A percentile compares a stretch with the other conserved stretches of the same genome.
These are phyloP conservation scores for Aspergillus sp. DNA, from an alignment of 2,329 filamentous ascomycete species.

Conservation along the genomic window DNA sequence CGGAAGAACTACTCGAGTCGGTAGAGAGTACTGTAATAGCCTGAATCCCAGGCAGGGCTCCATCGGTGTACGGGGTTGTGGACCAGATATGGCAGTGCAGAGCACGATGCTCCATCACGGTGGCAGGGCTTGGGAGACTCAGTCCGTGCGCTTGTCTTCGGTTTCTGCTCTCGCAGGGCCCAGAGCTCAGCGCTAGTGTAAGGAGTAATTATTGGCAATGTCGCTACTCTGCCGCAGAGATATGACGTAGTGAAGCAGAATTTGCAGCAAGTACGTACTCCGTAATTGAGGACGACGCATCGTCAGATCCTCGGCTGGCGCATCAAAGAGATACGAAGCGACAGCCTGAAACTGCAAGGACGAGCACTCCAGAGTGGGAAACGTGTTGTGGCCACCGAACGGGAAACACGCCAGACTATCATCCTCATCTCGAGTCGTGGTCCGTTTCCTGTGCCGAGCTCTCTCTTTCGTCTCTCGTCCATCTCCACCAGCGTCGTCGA, in stretches of 20 bases:
- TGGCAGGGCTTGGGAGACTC: not conserved
- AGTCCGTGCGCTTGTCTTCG: constrained; percentile 1
- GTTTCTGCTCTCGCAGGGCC: not conserved
- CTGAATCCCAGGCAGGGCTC: no score
- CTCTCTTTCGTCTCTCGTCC: not conserved
- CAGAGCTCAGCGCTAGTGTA: constrained; percentile 5
- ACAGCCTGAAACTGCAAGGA: not conserved
- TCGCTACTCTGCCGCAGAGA: not conserved
- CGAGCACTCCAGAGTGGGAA: not conserved
- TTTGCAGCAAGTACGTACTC: not conserved
- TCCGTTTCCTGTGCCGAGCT: constrained; percentile 7
- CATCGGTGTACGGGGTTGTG: not conserved
- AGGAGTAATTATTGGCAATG: not conserved
- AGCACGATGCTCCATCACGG: not conserved
- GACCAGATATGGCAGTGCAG: not conserved
- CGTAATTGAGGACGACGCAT: not conserved
- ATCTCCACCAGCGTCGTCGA: constrained; percentile 20
- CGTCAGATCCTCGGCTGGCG: not conserved
- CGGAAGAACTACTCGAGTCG: no score
- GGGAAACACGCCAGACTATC: not conserved
- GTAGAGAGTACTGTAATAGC: no score
- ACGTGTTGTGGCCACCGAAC: not conserved
- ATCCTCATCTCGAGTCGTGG: not conserved
- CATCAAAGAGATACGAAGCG: not conserved
- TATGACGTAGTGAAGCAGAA: constrained; percentile 7